Evolutionary conservation across 1,139 yeast species (phyloP).

Genomic region (Taphrina confusa): DNA sequence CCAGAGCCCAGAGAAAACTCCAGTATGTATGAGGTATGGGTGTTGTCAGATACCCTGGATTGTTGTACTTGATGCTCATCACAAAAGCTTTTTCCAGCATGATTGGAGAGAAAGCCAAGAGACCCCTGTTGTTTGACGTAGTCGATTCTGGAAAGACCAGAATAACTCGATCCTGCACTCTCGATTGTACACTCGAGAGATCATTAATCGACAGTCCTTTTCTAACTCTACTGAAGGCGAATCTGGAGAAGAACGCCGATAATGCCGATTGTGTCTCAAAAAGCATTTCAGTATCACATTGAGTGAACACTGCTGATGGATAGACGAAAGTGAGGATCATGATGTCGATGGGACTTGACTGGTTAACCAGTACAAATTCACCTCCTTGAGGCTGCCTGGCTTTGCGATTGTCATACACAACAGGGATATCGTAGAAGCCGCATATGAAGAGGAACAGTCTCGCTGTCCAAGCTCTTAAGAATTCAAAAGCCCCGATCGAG

Average conservation of each 20-base stretch:
- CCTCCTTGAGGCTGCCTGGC: slow-evolving; percentile 8
- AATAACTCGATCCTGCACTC: background rate
- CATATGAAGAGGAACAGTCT: slow-evolving; percentile 12
- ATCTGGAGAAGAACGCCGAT: slow-evolving; percentile 3
- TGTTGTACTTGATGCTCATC: slow-evolving; percentile 26
- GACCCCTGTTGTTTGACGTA: slow-evolving; percentile 32
- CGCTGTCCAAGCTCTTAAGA: slow-evolving; percentile 12
- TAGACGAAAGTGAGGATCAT: slow-evolving; percentile 8
- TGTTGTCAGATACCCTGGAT: slow-evolving; percentile 26
- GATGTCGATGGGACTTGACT: slow-evolving; percentile 29
- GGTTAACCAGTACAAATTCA: slow-evolving; percentile 17
- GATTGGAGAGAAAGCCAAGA: slow-evolving; percentile 32
- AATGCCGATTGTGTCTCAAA: slow-evolving; percentile 24
- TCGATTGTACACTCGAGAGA: background rate
- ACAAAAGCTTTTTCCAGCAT: slow-evolving; percentile 22
- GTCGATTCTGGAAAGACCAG: slow-evolving; percentile 30
- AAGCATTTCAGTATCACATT: slow-evolving; percentile 23
- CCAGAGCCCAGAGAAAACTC: slow-evolving; percentile 26
- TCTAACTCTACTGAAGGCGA: background rate
- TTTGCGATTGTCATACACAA: slow-evolving; percentile 18
- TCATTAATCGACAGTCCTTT: slow-evolving; percentile 1
- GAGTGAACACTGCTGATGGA: slow-evolving; percentile 19
- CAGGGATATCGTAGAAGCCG: slow-evolving; percentile 16
- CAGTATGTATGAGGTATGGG: slow-evolving; percentile 26
- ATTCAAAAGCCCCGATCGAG: background rate